Percentiles rank a stretch among this genome's conserved stretches.
These are phyloP conservation scores for Corynespora cassiicola DNA, from an alignment of 2,329 filamentous ascomycete species.

Conservation along the genomic window DNA sequence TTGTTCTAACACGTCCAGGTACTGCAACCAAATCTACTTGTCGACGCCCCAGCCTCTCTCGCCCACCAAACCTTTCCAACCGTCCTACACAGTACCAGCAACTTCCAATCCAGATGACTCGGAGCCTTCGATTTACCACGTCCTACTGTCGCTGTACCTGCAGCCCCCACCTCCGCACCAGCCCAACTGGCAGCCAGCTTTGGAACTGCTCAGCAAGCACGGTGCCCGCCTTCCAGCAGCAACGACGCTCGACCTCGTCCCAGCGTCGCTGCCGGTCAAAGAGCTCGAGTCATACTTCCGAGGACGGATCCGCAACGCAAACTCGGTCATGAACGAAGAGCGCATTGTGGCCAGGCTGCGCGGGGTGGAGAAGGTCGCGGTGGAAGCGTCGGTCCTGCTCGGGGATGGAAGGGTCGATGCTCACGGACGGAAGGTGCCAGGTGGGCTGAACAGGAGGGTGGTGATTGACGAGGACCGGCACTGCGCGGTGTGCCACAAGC, in stretches of 20 bases:
- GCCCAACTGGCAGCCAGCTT: conserved; percentile 77
- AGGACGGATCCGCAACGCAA: conserved; percentile 86
- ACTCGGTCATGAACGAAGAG: conserved; percentile 79
- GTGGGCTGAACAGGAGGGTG: conserved; percentile 71
- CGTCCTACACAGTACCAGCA: conserved; percentile 37
- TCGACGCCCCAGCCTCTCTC: conserved; percentile 33
- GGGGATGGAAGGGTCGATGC: conserved; percentile 71
- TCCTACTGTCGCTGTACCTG: conserved; percentile 86
- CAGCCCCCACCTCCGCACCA: conserved; percentile 76
- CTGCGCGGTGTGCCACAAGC: conserved; percentile 91
- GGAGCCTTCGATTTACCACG: conserved; percentile 86
- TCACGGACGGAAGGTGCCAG: conserved; percentile 56
- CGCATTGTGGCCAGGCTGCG: conserved; percentile 78
- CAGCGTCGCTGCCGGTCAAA: conserved; percentile 76
- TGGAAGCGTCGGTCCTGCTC: conserved; percentile 75
- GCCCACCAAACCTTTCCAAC: conserved; percentile 49
- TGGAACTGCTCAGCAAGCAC: conserved; percentile 88
- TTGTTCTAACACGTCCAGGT: conserved; percentile 57
- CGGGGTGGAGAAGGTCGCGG: conserved; percentile 78
- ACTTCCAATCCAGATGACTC: conserved; percentile 58
- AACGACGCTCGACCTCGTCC: conserved; percentile 86
- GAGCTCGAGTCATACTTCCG: conserved; percentile 91
- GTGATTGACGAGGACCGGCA: conserved; percentile 86
- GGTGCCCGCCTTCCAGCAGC: conserved; percentile 88
- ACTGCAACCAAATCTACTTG: conserved; percentile 87